Evolutionary conservation across 495 filamentous ascomycete species (phyloP).

Genomic region (Pyrenula aspistea): DNA sequence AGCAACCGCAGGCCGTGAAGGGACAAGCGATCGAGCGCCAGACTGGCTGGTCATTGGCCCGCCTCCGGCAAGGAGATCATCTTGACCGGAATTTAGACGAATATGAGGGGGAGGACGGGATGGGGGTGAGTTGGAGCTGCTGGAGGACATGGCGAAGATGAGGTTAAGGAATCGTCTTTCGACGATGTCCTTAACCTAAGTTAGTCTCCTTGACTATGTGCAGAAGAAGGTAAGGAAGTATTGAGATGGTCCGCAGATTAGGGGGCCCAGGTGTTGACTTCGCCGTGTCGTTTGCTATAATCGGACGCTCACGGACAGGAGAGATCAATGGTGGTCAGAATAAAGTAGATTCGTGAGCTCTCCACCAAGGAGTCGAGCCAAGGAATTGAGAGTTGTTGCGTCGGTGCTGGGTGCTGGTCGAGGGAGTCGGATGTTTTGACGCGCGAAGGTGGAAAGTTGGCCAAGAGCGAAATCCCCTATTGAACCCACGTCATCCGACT

Average conservation of each 20-base stretch:
- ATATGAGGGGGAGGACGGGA: constrained; percentile 37
- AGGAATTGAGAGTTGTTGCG: too few relatives aligned
- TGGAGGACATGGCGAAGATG: neutral
- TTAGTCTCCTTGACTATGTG: neutral
- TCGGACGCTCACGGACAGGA: too few relatives aligned
- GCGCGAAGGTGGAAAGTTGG: neutral
- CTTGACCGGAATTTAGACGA: constrained; percentile 44
- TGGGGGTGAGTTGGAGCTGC: constrained; percentile 12
- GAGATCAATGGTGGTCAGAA: too few relatives aligned
- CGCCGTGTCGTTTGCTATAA: neutral
- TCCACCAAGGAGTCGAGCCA: too few relatives aligned
- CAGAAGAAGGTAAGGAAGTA: neutral
- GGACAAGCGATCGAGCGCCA: constrained; percentile 26
- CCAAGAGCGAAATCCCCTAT: neutral
- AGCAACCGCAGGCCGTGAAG: constrained; percentile 12
- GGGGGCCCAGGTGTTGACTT: neutral
- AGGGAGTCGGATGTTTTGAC: neutral
- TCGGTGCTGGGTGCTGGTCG: neutral
- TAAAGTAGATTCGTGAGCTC: too few relatives aligned
- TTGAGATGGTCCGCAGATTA: neutral
- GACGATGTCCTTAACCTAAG: neutral
- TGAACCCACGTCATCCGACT: neutral
- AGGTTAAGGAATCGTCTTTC: neutral
- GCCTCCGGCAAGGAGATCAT: constrained; percentile 29
- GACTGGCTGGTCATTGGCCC: constrained; percentile 9